A percentile compares a stretch with the other conserved stretches of the same genome.
Conservation (phyloP, 2,329 filamentous ascomycete genomes). For the Epichloe gansuensis region DNA sequence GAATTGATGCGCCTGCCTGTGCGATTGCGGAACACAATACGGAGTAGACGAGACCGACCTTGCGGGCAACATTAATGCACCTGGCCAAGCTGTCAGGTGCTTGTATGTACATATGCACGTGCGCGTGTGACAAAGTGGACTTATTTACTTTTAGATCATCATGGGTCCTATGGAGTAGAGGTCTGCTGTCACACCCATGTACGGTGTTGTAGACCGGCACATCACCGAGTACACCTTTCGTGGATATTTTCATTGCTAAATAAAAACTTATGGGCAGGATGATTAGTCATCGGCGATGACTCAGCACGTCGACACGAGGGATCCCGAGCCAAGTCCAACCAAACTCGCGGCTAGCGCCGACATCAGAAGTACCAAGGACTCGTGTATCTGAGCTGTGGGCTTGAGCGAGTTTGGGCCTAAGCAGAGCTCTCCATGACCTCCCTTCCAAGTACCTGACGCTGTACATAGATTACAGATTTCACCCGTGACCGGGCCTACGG, state of each 20-base stretch:
- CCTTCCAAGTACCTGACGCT: background rate
- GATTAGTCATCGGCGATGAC: conserved; percentile 1
- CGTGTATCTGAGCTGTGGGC: background rate
- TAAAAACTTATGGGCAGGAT: background rate
- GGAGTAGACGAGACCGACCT: background rate
- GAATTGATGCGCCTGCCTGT: background rate
- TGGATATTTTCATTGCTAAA: background rate
- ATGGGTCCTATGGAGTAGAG: background rate
- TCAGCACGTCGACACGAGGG: background rate
- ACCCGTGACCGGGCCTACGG: background rate
- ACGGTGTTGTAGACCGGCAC: background rate
- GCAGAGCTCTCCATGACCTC: background rate
- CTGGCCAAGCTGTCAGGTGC: conserved; percentile 1
- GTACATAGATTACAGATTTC: background rate
- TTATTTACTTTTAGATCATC: too few relatives aligned
- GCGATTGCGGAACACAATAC: background rate
- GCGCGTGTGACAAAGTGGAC: conserved; percentile 1
- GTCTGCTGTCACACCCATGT: background rate
- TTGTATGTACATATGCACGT: background rate
- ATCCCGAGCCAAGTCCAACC: background rate
- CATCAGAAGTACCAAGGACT: background rate
- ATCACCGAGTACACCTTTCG: background rate
- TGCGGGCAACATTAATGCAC: background rate
- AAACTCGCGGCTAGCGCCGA: background rate
- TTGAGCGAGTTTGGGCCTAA: background rate